Base-by-base conservation (phyloP, 1,284 basidiomycete genomes). In the Trichosporon sp. region DNA sequence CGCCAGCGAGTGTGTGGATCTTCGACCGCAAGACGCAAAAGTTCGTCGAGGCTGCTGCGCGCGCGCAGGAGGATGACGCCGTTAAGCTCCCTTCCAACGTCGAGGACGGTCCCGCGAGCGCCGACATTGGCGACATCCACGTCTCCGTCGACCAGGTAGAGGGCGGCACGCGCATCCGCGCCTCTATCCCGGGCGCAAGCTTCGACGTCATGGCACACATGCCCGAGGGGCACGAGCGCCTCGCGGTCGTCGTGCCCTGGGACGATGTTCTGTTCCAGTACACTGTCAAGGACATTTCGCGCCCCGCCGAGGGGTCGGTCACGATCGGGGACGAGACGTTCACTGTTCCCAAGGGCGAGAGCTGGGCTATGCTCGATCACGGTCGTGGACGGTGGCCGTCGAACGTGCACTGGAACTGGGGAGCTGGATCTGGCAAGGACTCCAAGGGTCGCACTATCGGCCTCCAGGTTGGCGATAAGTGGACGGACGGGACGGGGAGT, bases 201-300 rank as follows among this genome's bases (percentile, higher is more conserved):
- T 66, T 60, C 32, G 65, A 66, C 32, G 27, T 66, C 49, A 31
- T 63, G 11, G 65, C 65, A 2, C 21, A 34, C 11, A 33, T 60
- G 32, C 65, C 63, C 14, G 46, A 34, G 56, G 59, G 46, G n/a
- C 59, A 66, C 33, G 65, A 67, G 60, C 62, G 65, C 16, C 33
- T 67, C 5, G 65, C 62, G n/a, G 62, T 64, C 29, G 62, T 63
- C 13, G 62, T 66, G n/a, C 65, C 65, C 27, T 67, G 65, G 65
- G 46, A 54, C 25, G 60, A 64, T 16, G 33, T 33, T 1, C 34
- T 64, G 52, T 67, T 67, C 62, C 65, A 67, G 62, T 64, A 67
- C 54, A 67, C 65, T 0, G 62, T 67, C 46, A 67, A 67, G 54
- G 62, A 67, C 58, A 58, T 67, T 11, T 54, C 33, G 16, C 62